Evolutionary conservation across 441 rosid genomes (phyloP).

Genomic region (Adansonia rubrostipa): DNA sequence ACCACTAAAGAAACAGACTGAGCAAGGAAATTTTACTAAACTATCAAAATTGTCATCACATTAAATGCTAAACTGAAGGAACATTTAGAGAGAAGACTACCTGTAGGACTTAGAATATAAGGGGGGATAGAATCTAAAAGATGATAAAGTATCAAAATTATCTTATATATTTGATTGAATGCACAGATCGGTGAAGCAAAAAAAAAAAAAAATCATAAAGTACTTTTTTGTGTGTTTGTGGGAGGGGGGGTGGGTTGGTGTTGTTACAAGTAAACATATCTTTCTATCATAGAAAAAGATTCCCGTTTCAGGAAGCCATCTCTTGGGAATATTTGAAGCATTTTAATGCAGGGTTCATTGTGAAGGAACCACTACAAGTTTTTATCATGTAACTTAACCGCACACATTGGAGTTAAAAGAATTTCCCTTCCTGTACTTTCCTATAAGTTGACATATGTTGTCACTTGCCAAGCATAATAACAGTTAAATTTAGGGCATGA

Average conservation of each 20-base stretch:
- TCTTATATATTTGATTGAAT: neutral
- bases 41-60: neutral
- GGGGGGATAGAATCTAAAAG: neutral
- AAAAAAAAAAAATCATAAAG: neutral
- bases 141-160: neutral
- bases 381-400: neutral
- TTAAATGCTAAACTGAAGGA: constrained; percentile 29
- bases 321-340: constrained; percentile 5
- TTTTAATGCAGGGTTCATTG: too few relatives aligned
- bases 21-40: constrained; percentile 7
- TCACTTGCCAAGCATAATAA: neutral
- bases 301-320: neutral
- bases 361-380: neutral
- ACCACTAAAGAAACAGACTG: neutral
- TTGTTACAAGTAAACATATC: neutral
- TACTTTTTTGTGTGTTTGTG: neutral
- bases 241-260: neutral
- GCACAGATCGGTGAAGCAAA: neutral
- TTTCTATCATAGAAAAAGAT: neutral
- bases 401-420: neutral
- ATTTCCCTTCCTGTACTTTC: neutral
- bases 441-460: neutral
- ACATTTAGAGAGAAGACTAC: neutral
- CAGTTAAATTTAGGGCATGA: neutral
- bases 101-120: neutral